Evolutionary conservation across 1,139 yeast species (phyloP).

Genomic region (Blastobotrys arbuscula): DNA sequence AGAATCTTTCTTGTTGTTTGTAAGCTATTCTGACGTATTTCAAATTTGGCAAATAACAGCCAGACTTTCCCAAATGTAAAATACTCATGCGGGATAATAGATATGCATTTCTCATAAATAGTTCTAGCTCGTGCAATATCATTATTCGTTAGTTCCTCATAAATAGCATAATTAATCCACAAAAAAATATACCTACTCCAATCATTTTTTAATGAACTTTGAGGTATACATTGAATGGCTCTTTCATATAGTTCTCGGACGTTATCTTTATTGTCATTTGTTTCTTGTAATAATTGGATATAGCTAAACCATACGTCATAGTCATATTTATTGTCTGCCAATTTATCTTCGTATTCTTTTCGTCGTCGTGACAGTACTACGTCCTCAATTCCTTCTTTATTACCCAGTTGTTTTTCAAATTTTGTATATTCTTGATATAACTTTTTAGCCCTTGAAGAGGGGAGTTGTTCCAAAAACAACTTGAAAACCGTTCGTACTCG

Average conservation of each 20-base stretch:
- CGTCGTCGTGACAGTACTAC: slow-evolving; percentile 52
- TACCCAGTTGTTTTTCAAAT: slow-evolving; percentile 65
- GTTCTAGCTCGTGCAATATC: slow-evolving; percentile 43
- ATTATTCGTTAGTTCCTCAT: slow-evolving; percentile 49
- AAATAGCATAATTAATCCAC: slow-evolving; percentile 63
- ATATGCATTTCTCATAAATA: slow-evolving; percentile 47
- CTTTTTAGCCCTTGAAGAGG: slow-evolving; percentile 37
- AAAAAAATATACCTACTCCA: slow-evolving; percentile 70
- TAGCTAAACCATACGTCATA: slow-evolving; percentile 82
- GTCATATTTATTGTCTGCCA: slow-evolving; percentile 48
- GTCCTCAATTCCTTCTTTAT: slow-evolving; percentile 46
- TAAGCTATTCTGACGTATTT: slow-evolving; percentile 54
- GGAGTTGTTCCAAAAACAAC: slow-evolving; percentile 47
- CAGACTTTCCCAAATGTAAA: slow-evolving; percentile 73
- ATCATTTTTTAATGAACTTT: slow-evolving; percentile 29
- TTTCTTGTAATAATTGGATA: slow-evolving; percentile 44
- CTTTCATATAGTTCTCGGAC: slow-evolving; percentile 41
- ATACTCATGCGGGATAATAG: slow-evolving; percentile 48
- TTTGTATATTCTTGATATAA: slow-evolving; percentile 48
- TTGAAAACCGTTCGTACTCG: slow-evolving; percentile 61
- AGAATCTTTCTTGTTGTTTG: slow-evolving; percentile 58
- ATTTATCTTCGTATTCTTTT: slow-evolving; percentile 46
- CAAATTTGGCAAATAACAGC: slow-evolving; percentile 68
- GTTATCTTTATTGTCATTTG: slow-evolving; percentile 30
- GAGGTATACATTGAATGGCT: slow-evolving; percentile 44